Percentiles rank a stretch among this genome's conserved stretches.
phyloP scores from a whole-genome alignment of 1,284 basidiomycete genomes.

The Ganoderma boninense region DNA sequence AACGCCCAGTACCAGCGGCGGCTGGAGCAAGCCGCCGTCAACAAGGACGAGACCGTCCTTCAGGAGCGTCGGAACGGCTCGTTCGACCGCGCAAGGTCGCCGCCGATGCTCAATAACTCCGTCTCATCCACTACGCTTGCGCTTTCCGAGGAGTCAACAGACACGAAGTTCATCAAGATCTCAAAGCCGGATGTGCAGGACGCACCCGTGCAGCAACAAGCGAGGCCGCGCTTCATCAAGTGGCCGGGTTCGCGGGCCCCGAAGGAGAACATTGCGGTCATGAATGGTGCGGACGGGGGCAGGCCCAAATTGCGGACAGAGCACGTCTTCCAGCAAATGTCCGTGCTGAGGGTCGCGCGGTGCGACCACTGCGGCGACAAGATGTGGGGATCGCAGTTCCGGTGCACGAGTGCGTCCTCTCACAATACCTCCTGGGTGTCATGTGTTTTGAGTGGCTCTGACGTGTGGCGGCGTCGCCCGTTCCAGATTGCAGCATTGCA shows the following conservation, averaged over 20 bases:
- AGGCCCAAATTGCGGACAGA: slow-evolving; percentile 53
- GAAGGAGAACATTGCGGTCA: slow-evolving; percentile 36
- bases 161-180: slow-evolving; percentile 42
- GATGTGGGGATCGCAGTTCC: slow-evolving; percentile 96
- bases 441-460: slow-evolving; percentile 13
- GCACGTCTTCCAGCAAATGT: slow-evolving; percentile 92
- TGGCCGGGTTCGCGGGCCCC: slow-evolving; percentile 59
- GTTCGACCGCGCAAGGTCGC: slow-evolving; percentile 42
- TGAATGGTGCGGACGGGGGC: slow-evolving; percentile 32
- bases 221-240: slow-evolving; percentile 63
- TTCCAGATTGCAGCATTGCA: slow-evolving; percentile 71
- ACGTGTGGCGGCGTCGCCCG: slow-evolving; percentile 9
- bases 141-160: slow-evolving; percentile 43
- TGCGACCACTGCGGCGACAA: slow-evolving; percentile 98
- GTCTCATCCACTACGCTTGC: slow-evolving; percentile 42
- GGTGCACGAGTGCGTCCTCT: slow-evolving; percentile 80
- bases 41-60: slow-evolving; percentile 34
- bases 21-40: slow-evolving; percentile 58
- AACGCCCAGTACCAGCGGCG: slow-evolving; percentile 83
- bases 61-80: slow-evolving; percentile 44
- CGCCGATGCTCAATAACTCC: slow-evolving; percentile 35
- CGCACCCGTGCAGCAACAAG: slow-evolving; percentile 49
- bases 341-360: slow-evolving; percentile 86
- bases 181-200: slow-evolving; percentile 42
- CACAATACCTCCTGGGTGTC: slow-evolving; percentile 3